These are phyloP conservation scores for Platanthera guangdongensis DNA, from an alignment of 106 monocot species.

Conservation along the genomic window DNA sequence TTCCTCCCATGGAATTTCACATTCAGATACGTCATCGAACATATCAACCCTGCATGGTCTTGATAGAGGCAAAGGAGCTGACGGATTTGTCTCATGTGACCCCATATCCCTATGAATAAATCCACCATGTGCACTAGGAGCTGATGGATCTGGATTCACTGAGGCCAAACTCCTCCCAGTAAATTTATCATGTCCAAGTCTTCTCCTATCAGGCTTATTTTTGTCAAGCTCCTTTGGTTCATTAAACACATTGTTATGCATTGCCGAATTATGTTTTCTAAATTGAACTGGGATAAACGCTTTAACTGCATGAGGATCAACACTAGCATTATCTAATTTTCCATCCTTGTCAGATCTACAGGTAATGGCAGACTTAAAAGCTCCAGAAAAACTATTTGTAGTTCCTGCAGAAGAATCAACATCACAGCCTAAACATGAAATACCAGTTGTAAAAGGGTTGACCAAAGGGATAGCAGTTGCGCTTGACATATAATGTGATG, in stretches of 20 bases:
- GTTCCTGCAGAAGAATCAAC: not conserved
- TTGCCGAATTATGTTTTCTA: conserved; percentile 11
- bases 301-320: conserved; percentile 15
- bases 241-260: conserved; percentile 8
- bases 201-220: conserved; percentile 35
- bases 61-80: conserved; percentile 12
- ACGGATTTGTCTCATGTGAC: conserved; percentile 26
- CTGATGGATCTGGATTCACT: not conserved
- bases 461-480: conserved; percentile 22
- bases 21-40: conserved; percentile 87
- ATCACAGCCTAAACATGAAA: conserved; percentile 6
- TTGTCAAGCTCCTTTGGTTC: conserved; percentile 19
- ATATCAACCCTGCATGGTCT: conserved; percentile 45
- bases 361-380: conserved; percentile 17
- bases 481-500: conserved; percentile 24
- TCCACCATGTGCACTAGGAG: conserved; percentile 20
- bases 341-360: conserved; percentile 8
- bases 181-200: conserved; percentile 4
- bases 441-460: conserved; percentile 16
- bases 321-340: conserved; percentile 7
- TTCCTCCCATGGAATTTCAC: conserved; percentile 90
- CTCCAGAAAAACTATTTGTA: conserved; percentile 4
- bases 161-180: conserved; percentile 6
- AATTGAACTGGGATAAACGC: conserved; percentile 18
- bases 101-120: conserved; percentile 24